These are phyloP conservation scores for Spathaspora jeffriesii DNA, from an alignment of 1,139 yeast genomes.

Conservation along the genomic window DNA sequence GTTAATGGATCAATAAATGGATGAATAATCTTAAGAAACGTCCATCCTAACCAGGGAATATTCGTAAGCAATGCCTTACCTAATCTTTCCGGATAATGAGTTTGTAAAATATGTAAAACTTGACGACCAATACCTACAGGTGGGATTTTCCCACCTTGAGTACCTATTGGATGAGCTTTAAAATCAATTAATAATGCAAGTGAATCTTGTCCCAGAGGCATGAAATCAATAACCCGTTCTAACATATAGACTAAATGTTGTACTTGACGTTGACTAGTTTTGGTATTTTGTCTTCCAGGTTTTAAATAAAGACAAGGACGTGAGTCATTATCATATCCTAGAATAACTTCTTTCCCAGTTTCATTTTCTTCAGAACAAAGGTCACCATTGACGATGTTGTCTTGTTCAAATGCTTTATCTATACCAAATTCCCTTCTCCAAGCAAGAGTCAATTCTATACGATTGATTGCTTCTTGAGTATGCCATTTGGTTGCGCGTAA, in stretches of 20 bases:
- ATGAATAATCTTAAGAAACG: constrained; percentile 46
- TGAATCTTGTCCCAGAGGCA: constrained; percentile 97
- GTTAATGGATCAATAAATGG: constrained; percentile 54
- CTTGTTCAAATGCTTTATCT: constrained; percentile 27
- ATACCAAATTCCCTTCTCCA: constrained; percentile 53
- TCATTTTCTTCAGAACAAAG: constrained; percentile 38
- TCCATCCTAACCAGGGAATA: constrained; percentile 50
- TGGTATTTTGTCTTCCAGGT: constrained; percentile 51
- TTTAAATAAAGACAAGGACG: constrained; percentile 51
- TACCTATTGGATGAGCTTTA: constrained; percentile 47
- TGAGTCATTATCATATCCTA: constrained; percentile 47
- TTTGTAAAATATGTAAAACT: constrained; percentile 68
- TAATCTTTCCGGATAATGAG: constrained; percentile 50
- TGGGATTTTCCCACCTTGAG: constrained; percentile 71
- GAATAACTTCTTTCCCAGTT: constrained; percentile 49
- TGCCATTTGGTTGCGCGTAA: constrained; percentile 51
- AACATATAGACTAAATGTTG: constrained; percentile 86
- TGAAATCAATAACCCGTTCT: constrained; percentile 85
- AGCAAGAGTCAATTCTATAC: constrained; percentile 43
- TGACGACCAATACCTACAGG: constrained; percentile 78
- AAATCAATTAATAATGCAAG: constrained; percentile 76
- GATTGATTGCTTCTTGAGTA: constrained; percentile 35
- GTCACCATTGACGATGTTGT: constrained; percentile 34
- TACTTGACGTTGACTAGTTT: constrained; percentile 43
- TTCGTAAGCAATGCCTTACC: constrained; percentile 49